phyloP scores from a whole-genome alignment of 2,329 filamentous ascomycete genomes.

The Alternaria ventricosa region DNA sequence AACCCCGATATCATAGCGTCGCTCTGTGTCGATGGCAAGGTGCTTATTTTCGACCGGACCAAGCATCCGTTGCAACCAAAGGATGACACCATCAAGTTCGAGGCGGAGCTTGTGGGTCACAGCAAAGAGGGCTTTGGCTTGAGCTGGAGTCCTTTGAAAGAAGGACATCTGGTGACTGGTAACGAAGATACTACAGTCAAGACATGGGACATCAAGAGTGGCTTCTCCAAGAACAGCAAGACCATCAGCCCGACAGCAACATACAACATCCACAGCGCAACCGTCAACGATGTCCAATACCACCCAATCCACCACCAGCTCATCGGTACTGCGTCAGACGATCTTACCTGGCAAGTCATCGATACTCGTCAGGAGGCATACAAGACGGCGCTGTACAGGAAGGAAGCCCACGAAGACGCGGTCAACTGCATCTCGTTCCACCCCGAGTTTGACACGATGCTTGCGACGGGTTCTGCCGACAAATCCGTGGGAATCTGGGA shows the following conservation, averaged over 20 bases:
- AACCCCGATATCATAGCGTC: conserved; percentile 97
- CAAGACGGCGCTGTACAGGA: conserved; percentile 71
- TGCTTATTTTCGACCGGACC: conserved; percentile 93
- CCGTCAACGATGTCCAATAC: conserved; percentile 97
- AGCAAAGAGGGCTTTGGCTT: conserved; percentile 89
- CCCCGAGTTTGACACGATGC: conserved; percentile 83
- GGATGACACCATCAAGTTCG: conserved; percentile 70
- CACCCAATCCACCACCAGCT: conserved; percentile 81
- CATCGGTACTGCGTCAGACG: conserved; percentile 93
- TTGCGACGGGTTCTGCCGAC: conserved; percentile 93
- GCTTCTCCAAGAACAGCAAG: conserved; percentile 72
- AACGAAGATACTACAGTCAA: conserved; percentile 92
- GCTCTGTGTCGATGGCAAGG: conserved; percentile 83
- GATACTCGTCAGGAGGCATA: conserved; percentile 76
- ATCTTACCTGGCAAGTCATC: conserved; percentile 89
- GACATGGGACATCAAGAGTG: conserved; percentile 83
- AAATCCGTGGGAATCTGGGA: conserved; percentile 97
- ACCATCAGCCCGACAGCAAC: conserved; percentile 73
- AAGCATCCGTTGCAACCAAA: conserved; percentile 83
- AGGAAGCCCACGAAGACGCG: conserved; percentile 83
- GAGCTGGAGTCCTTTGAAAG: conserved; percentile 85
- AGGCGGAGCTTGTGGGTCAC: conserved; percentile 86
- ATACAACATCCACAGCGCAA: conserved; percentile 86
- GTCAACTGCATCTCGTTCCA: conserved; percentile 98
- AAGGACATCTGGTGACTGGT: conserved; percentile 84